Evolutionary conservation across 164 flowering plant species (phyloP).

Genomic region (Dillenia turbinata): DNA sequence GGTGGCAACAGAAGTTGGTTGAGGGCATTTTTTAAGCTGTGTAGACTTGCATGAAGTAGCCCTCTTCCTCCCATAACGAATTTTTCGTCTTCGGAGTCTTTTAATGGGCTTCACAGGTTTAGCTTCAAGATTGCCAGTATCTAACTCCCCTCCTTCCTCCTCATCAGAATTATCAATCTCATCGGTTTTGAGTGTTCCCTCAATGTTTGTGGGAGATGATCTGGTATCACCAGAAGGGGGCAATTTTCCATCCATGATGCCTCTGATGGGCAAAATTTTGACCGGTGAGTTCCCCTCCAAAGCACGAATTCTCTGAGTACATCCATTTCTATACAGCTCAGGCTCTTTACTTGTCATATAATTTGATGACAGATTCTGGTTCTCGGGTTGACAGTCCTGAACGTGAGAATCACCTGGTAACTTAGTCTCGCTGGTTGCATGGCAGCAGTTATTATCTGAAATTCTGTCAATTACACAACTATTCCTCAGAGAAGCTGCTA

Average conservation of each 20-base stretch:
- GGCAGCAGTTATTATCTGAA: conserved; percentile 15
- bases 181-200: conserved; percentile 5
- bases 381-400: conserved; percentile 22
- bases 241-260: conserved; percentile 22
- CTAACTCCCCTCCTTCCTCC: conserved; percentile 22
- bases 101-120: no score
- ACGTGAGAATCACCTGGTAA: conserved; percentile 7
- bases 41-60: not conserved
- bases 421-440: not conserved
- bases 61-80: conserved; percentile 1
- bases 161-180: no score
- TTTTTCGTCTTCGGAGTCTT: no score
- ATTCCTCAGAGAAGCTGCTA: conserved; percentile 14
- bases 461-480: conserved; percentile 14
- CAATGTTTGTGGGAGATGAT: conserved; percentile 7
- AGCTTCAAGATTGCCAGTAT: conserved; percentile 8
- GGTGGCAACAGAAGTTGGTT: no score
- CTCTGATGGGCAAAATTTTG: no score
- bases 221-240: conserved; percentile 30
- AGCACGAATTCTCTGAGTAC: conserved; percentile 78
- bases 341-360: conserved; percentile 52
- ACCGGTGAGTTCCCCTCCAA: conserved; percentile 34
- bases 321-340: conserved; percentile 39
- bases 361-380: conserved; percentile 53
- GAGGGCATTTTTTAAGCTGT: no score